Conservation (phyloP, 768 basidiomycete genomes). For the Mycena haematopus region DNA sequence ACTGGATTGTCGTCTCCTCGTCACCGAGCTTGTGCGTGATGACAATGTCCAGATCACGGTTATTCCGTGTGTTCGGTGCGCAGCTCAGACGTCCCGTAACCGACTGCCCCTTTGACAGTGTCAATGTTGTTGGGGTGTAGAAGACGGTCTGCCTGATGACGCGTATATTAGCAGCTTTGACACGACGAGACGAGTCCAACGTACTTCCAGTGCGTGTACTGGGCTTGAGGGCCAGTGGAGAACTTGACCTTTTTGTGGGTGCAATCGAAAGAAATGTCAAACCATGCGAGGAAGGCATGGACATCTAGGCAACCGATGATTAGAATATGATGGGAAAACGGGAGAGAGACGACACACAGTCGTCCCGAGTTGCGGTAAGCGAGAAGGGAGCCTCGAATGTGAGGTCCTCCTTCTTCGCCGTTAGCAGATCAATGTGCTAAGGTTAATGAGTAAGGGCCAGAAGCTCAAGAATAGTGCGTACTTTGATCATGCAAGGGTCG, state of each 20-base stretch:
- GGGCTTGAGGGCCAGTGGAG: slow-evolving; percentile 96
- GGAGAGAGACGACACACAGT: slow-evolving; percentile 72
- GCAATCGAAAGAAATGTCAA: slow-evolving; percentile 94
- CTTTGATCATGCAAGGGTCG: slow-evolving; percentile 90
- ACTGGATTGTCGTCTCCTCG: slow-evolving; percentile 56
- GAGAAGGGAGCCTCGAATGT: slow-evolving; percentile 83
- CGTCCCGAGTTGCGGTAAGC: slow-evolving; percentile 84
- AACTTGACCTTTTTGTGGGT: slow-evolving; percentile 96
- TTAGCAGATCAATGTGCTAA: slow-evolving; percentile 88
- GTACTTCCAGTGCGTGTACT: slow-evolving; percentile 96
- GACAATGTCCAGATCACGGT: slow-evolving; percentile 92
- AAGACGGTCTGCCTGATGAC: slow-evolving; percentile 89
- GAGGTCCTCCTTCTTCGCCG: slow-evolving; percentile 95
- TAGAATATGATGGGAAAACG: slow-evolving; percentile 6
- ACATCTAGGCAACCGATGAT: slow-evolving; percentile 60
- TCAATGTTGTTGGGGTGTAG: slow-evolving; percentile 86
- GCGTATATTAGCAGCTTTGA: neutral
- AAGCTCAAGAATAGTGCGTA: slow-evolving; percentile 36
- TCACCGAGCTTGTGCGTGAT: slow-evolving; percentile 68
- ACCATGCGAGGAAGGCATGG: slow-evolving; percentile 99
- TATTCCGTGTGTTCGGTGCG: slow-evolving; percentile 90
- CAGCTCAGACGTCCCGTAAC: slow-evolving; percentile 79
- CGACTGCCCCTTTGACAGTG: slow-evolving; percentile 70
- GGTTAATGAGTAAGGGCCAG: slow-evolving; percentile 7
- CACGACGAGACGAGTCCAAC: slow-evolving; percentile 40